Conservation (phyloP, 495 filamentous ascomycete genomes). For the Daldinia vernicosa region DNA sequence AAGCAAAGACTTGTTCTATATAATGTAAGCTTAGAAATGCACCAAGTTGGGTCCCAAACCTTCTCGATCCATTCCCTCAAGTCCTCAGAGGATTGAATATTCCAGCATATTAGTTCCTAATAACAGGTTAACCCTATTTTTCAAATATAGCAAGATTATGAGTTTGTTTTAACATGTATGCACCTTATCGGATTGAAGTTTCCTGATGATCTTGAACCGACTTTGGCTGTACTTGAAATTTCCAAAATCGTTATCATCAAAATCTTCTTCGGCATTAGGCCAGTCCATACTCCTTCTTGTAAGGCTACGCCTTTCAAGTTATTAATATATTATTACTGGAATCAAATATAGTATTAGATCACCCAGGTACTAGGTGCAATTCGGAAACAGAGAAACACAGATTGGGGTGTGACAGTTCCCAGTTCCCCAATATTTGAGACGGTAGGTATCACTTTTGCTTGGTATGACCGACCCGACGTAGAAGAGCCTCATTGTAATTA, state of each 20-base stretch:
- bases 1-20: conserved; percentile 5
- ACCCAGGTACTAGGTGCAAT: neutral
- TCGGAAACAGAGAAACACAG: neutral
- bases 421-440: neutral
- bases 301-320: neutral
- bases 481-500: conserved; percentile 21
- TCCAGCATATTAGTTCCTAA: conserved; percentile 5
- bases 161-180: neutral
- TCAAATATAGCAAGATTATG: neutral
- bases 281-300: conserved; percentile 19
- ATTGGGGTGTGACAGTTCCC: neutral
- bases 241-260: conserved; percentile 11
- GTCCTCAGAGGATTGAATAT: conserved; percentile 4
- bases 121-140: neutral
- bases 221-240: conserved; percentile 9
- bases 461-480: neutral
- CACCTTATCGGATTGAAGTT: conserved; percentile 1
- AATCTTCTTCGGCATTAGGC: conserved; percentile 1
- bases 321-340: neutral
- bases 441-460: neutral
- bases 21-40: neutral
- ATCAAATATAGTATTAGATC: neutral
- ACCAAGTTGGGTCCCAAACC: neutral
- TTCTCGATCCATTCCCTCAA: conserved; percentile 16
- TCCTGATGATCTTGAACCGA: conserved; percentile 21